Evolutionary conservation across 2,329 filamentous ascomycete genomes (phyloP).

Genomic region (Cordyceps javanica): DNA sequence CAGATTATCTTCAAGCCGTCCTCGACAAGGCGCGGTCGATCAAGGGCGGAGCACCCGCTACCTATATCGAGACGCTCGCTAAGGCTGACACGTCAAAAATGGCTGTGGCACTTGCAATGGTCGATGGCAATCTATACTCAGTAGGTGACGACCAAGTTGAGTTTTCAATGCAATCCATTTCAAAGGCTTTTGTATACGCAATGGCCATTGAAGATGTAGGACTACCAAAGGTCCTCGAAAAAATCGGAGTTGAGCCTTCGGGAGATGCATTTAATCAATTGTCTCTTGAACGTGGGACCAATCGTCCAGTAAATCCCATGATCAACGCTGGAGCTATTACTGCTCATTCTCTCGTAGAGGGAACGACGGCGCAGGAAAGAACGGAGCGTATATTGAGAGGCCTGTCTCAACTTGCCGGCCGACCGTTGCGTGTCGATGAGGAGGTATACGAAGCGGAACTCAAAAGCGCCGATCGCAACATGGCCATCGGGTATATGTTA

Average conservation of each 20-base stretch:
- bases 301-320: conserved; percentile 31
- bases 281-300: conserved; percentile 24
- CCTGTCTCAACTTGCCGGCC: conserved; percentile 29
- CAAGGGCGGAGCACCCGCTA: conserved; percentile 26
- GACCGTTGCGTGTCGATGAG: conserved; percentile 30
- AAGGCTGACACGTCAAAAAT: conserved; percentile 33
- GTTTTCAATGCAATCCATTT: conserved; percentile 37
- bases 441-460: conserved; percentile 33
- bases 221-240: conserved; percentile 28
- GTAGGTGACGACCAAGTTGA: conserved; percentile 32
- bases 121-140: conserved; percentile 33
- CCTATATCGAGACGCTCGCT: conserved; percentile 33
- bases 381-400: conserved; percentile 29
- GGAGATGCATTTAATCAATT: conserved; percentile 33
- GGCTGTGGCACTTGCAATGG: conserved; percentile 32
- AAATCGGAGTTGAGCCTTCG: conserved; percentile 34
- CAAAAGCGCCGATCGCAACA: conserved; percentile 27
- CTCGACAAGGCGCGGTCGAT: conserved; percentile 26
- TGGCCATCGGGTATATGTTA: conserved; percentile 34
- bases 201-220: conserved; percentile 33
- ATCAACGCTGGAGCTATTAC: conserved; percentile 31
- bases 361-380: conserved; percentile 28
- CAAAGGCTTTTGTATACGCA: conserved; percentile 35
- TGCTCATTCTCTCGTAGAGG: conserved; percentile 26
- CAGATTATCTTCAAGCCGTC: conserved; percentile 27